Conservation (phyloP, 495 filamentous ascomycete genomes). For the Penicillium robsamsonii region DNA sequence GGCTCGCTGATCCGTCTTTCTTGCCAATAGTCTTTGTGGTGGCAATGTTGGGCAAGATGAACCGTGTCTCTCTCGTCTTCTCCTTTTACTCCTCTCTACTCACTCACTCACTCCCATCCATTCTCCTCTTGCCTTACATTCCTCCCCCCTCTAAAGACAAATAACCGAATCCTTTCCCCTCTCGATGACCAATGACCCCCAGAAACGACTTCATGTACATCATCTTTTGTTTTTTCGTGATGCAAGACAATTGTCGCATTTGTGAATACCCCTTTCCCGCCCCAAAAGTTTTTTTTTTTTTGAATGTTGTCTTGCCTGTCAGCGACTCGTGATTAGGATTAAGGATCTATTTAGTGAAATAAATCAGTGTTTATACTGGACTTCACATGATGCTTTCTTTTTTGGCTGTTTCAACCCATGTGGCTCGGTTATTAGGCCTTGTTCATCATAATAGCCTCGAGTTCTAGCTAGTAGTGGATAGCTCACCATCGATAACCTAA, state of each 20-base stretch:
- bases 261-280: conserved; percentile 36
- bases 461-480: not conserved
- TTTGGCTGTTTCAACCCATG: not conserved
- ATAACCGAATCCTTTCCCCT: conserved; percentile 3
- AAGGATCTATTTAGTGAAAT: conserved; percentile 2
- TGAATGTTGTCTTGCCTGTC: conserved; percentile 5
- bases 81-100: conserved; percentile 2
- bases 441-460: too few species aligned
- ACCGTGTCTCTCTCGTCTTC: not conserved
- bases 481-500: too few species aligned
- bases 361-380: not conserved
- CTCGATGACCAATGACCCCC: conserved; percentile 15
- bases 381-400: not conserved
- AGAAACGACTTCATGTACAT: conserved; percentile 36
- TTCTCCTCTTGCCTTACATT: not conserved
- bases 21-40: not conserved
- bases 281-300: conserved; percentile 30
- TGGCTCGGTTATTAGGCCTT: too few species aligned
- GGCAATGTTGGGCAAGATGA: not conserved
- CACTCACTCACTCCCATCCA: not conserved
- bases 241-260: conserved; percentile 26
- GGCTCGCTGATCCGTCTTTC: conserved; percentile 30
- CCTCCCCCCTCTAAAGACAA: not conserved
- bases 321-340: conserved; percentile 8
- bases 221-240: conserved; percentile 26